Percentiles rank a stretch among this genome's conserved stretches.
phyloP scores from a whole-genome alignment of 2,329 filamentous ascomycete genomes.

The Eutypella sp. region DNA sequence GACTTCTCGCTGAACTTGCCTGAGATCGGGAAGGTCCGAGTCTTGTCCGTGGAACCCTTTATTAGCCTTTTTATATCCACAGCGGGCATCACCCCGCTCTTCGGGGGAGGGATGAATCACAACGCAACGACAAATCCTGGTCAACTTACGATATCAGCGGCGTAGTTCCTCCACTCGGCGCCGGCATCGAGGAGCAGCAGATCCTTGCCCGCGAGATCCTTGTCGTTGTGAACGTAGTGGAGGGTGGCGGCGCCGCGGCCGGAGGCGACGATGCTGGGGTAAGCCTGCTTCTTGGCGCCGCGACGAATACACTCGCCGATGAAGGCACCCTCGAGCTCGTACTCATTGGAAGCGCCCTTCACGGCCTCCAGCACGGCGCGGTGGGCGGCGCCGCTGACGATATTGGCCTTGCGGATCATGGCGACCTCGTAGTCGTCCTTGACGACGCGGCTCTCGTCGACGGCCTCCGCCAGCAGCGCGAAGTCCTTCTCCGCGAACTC shows the following conservation, averaged over 20 bases:
- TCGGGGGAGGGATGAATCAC: too few relatives aligned
- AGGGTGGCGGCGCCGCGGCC: conserved; percentile 78
- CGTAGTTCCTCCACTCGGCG: conserved; percentile 69
- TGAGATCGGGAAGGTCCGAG: conserved; percentile 78
- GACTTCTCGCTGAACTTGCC: conserved; percentile 67
- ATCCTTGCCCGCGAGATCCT: conserved; percentile 64
- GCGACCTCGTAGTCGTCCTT: conserved; percentile 74
- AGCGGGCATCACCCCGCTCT: too few relatives aligned
- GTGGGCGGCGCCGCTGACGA: conserved; percentile 64
- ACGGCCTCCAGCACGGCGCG: conserved; percentile 57
- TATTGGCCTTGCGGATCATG: conserved; percentile 67
- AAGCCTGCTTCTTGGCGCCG: conserved; percentile 78
- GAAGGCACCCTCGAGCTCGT: conserved; percentile 78
- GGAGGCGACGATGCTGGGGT: conserved; percentile 78
- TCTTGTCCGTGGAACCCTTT: conserved; percentile 33
- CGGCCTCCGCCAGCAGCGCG: conserved; percentile 51
- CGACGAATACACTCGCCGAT: conserved; percentile 69
- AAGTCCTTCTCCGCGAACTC: conserved; percentile 63
- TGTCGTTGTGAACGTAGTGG: conserved; percentile 80
- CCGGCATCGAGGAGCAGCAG: conserved; percentile 84
- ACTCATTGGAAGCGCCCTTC: conserved; percentile 65
- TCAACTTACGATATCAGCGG: conserved; percentile 57
- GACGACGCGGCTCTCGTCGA: conserved; percentile 63
- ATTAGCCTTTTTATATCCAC: too few relatives aligned
- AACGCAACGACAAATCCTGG: too few relatives aligned